Conservation (phyloP, 441 rosid species). For the Erodium trifolium region DNA sequence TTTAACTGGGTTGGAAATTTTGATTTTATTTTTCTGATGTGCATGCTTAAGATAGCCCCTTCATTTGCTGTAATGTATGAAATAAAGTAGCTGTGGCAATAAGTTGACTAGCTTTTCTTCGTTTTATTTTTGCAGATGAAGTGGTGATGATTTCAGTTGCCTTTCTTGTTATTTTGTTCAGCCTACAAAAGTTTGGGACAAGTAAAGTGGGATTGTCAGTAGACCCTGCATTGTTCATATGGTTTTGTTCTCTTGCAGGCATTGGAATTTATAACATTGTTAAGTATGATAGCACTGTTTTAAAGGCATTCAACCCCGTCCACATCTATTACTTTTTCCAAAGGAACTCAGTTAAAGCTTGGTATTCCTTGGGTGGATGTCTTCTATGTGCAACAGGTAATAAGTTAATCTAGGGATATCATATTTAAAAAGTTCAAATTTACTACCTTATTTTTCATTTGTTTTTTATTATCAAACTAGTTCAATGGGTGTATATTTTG, state of each 20-base stretch:
- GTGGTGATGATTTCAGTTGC: slow-evolving; percentile 91
- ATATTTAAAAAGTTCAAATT: background rate
- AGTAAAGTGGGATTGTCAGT: slow-evolving; percentile 92
- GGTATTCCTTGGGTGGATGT: slow-evolving; percentile 97
- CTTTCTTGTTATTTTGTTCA: slow-evolving; percentile 78
- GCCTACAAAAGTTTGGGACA: slow-evolving; percentile 95
- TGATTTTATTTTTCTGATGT: background rate
- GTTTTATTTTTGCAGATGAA: slow-evolving; percentile 54
- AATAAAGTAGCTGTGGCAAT: slow-evolving; percentile 13
- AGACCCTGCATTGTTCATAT: slow-evolving; percentile 87
- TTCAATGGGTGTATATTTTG: too few species aligned
- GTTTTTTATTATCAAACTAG: too few species aligned
- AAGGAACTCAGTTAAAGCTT: slow-evolving; percentile 71
- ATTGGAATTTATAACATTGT: slow-evolving; percentile 79
- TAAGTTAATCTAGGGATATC: slow-evolving; percentile 6
- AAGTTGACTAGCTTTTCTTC: slow-evolving; percentile 22
- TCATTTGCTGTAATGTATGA: background rate
- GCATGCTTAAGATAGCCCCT: background rate
- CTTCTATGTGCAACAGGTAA: slow-evolving; percentile 94
- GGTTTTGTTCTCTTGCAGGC: slow-evolving; percentile 92
- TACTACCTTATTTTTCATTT: too few species aligned
- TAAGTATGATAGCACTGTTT: slow-evolving; percentile 63
- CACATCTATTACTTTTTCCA: slow-evolving; percentile 80
- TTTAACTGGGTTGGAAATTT: too few species aligned
- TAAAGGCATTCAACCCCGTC: slow-evolving; percentile 81